These are phyloP conservation scores for Quillaja saponaria DNA, from an alignment of 306 rosid genomes.

Conservation along the genomic window DNA sequence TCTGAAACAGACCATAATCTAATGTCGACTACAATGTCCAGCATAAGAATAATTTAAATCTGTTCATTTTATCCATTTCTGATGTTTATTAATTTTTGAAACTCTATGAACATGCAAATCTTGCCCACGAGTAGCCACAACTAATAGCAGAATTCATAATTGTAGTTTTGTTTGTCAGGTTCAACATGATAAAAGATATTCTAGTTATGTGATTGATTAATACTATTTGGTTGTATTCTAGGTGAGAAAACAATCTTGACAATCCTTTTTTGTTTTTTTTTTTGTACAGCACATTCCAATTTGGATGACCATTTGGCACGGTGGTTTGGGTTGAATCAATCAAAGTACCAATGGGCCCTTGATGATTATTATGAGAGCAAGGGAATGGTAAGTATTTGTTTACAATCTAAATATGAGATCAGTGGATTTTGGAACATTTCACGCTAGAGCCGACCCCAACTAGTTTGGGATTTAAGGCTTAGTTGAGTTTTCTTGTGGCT, in stretches of 20 bases:
- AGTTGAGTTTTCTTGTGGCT: not conserved
- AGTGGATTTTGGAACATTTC: not conserved
- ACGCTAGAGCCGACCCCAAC: no score
- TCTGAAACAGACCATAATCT: not conserved
- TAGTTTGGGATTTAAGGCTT: no score
- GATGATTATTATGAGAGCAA: constrained; percentile 93
- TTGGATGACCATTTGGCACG: constrained; percentile 97
- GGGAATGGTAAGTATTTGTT: constrained; percentile 69
- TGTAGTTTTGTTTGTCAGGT: constrained; percentile 7
- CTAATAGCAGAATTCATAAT: not conserved
- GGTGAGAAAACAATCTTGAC: not conserved
- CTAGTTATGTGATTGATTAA: not conserved
- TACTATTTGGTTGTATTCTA: constrained; percentile 8
- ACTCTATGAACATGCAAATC: not conserved
- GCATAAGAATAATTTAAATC: not conserved
- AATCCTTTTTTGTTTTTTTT: not conserved
- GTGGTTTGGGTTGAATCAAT: constrained; percentile 97
- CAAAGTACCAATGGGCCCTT: constrained; percentile 98
- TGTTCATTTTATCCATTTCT: constrained; percentile 20
- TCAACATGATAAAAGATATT: not conserved
- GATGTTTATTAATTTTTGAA: not conserved
- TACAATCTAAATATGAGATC: constrained; percentile 17
- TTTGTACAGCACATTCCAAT: constrained; percentile 77
- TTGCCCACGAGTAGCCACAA: no score
- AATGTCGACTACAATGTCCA: not conserved